Evolutionary conservation across 139 green algal species (phyloP), one percentile per base, ranked within the genome.

Genomic region (Coccomyxa sp.): DNA sequence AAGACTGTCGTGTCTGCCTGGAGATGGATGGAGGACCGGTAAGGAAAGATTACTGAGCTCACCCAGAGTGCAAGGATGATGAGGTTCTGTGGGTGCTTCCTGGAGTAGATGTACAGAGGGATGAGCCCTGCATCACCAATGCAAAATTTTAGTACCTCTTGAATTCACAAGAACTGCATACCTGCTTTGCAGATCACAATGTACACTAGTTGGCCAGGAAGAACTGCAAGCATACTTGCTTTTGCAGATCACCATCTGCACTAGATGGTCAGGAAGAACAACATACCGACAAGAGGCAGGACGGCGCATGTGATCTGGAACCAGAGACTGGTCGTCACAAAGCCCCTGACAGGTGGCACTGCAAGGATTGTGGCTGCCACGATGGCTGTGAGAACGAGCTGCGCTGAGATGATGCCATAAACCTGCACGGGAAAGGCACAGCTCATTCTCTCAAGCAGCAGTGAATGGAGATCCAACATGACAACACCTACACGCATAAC

Each of bases 61-160:
- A 87, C 86, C 84, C 87, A 95, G 60, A 85, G 7, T 58, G 60
- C 91, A 25, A 95, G 80, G 14, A 94, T n/a, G 15, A 91, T 79
- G 1, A 95, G 85, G 84, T 95, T 95, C 32, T 71, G 17, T 0
- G 92, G 92, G 82, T 95, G 92, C 23, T 79, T 83, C 23, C 90
- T 83, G 31, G 86, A 83, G 76, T 92, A 95, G 45, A 87, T 84
- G 81, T 88, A 93, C 51, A 88, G 31, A n/a, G 86, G 83, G 31
- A 90, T 85, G 27, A 90, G 82, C 28, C 75, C 81, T 85, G 81
- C 71, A 57, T 71, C 18, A 17, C 0, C 0, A 74, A 51, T 45
- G 80, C 67, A 79, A 14, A 63, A 66, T 3, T 7, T 51, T 7
- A 51, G 38, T n/a, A n/a, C 38, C 7, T 51, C 38, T 51, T 51